Evolutionary conservation across 139 green algal genomes (phyloP).

Genomic region (Astrephomene gubernaculifera): DNA sequence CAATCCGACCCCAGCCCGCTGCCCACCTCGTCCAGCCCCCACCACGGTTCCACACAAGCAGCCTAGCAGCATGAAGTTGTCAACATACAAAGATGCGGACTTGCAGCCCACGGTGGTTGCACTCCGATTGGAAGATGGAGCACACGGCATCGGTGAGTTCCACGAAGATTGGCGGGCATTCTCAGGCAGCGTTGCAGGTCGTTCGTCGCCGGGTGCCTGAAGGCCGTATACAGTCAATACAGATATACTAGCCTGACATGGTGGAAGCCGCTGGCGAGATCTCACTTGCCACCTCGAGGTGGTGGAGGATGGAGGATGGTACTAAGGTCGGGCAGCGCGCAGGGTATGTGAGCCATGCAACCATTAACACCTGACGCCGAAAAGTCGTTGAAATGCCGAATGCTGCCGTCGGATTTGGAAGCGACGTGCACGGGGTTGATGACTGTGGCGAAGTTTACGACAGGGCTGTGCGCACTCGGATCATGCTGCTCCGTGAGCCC

Average conservation of each 20-base stretch:
- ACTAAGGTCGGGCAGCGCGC: constrained; percentile 1
- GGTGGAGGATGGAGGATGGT: background rate
- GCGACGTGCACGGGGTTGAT: constrained; percentile 7
- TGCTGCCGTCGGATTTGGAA: background rate
- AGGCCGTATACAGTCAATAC: constrained; percentile 26
- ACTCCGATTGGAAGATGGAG: background rate
- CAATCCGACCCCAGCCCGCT: too few relatives aligned
- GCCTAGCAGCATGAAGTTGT: constrained; percentile 5
- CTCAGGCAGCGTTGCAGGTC: background rate
- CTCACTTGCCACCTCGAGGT: constrained; percentile 3
- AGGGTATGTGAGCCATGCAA: constrained; percentile 8
- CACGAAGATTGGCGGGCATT: background rate
- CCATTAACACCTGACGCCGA: constrained; percentile 1
- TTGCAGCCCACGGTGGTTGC: background rate
- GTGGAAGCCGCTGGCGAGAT: constrained; percentile 26
- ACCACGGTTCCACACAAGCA: background rate
- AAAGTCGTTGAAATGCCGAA: constrained; percentile 15
- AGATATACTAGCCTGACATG: background rate
- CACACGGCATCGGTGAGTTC: background rate
- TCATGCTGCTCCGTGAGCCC: constrained; percentile 15
- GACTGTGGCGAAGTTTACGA: background rate
- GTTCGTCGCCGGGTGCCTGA: background rate
- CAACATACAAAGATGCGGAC: background rate
- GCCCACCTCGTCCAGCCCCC: too few relatives aligned
- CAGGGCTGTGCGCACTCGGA: background rate